Conservation (phyloP, 2,329 filamentous ascomycete species). For the Cyphellophora europaea region DNA sequence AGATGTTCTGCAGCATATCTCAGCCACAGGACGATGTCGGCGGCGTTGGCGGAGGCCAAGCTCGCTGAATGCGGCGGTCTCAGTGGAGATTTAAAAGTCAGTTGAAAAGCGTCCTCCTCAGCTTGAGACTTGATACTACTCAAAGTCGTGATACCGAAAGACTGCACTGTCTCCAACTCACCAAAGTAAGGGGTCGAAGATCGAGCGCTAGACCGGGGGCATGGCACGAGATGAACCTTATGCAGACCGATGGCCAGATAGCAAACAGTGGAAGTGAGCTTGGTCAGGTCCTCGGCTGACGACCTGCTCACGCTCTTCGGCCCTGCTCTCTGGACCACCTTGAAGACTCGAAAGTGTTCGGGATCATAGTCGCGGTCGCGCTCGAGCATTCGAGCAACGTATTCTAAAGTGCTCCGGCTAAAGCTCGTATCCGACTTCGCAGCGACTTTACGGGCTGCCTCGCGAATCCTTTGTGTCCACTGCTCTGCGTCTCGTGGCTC, state of each 20-base stretch:
- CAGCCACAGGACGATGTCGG: slow-evolving; percentile 55
- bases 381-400: slow-evolving; percentile 54
- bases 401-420: slow-evolving; percentile 51
- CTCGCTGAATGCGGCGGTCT: slow-evolving; percentile 47
- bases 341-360: slow-evolving; percentile 57
- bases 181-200: slow-evolving; percentile 45
- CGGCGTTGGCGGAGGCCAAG: slow-evolving; percentile 54
- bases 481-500: slow-evolving; percentile 56
- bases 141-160: slow-evolving; percentile 56
- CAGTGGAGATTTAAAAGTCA: slow-evolving; percentile 54
- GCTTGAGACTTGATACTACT: slow-evolving; percentile 50
- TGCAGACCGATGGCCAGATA: slow-evolving; percentile 62
- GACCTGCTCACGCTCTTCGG: slow-evolving; percentile 44
- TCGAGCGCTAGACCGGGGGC: slow-evolving; percentile 48
- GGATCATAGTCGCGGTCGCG: slow-evolving; percentile 61
- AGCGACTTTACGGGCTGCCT: slow-evolving; percentile 33
- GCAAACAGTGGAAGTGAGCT: slow-evolving; percentile 54
- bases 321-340: slow-evolving; percentile 55
- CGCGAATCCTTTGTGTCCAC: slow-evolving; percentile 56
- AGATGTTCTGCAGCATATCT: slow-evolving; percentile 53
- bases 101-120: slow-evolving; percentile 56
- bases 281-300: slow-evolving; percentile 58
- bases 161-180: slow-evolving; percentile 41
- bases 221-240: slow-evolving; percentile 59
- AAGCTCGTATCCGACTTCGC: slow-evolving; percentile 40